These are phyloP conservation scores for Phytophthora vignae DNA, from an alignment of 352 stramenopile genomes.

Conservation along the genomic window DNA sequence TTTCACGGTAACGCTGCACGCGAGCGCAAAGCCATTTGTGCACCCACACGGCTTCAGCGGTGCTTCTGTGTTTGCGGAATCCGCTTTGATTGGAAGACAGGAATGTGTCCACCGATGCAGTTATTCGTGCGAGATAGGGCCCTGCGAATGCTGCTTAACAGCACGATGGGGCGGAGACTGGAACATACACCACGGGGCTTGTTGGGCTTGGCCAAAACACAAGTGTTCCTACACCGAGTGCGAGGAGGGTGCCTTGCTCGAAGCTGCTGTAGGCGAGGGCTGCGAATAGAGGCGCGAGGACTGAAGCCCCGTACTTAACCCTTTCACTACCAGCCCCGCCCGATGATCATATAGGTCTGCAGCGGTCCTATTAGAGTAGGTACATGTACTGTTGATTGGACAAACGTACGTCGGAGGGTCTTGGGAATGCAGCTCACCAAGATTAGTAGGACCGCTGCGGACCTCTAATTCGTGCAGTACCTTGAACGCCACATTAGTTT, in stretches of 20 bases:
- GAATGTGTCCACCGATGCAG: conserved; percentile 2
- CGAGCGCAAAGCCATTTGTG: conserved; percentile 4
- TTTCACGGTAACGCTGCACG: neutral
- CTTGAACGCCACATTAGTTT: too few species aligned
- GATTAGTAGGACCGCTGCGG: too few species aligned
- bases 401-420: too few species aligned
- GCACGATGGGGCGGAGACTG: conserved; percentile 5
- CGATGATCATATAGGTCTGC: too few species aligned
- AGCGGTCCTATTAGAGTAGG: too few species aligned
- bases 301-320: neutral
- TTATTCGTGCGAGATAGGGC: neutral
- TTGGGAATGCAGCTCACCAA: too few species aligned
- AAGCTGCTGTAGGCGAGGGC: conserved; percentile 3
- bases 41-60: conserved; percentile 5
- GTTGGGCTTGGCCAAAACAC: conserved; percentile 2
- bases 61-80: conserved; percentile 7
- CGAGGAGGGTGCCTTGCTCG: neutral
- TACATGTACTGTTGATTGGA: too few species aligned
- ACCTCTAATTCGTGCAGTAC: too few species aligned
- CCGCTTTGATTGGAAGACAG: neutral
- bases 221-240: neutral
- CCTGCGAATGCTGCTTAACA: neutral
- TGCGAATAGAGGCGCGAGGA: neutral
- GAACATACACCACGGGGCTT: conserved; percentile 2
- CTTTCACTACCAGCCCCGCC: too few species aligned